Conservation (phyloP, 352 stramenopile genomes). For the Phytophthora macrochlamydospora region DNA sequence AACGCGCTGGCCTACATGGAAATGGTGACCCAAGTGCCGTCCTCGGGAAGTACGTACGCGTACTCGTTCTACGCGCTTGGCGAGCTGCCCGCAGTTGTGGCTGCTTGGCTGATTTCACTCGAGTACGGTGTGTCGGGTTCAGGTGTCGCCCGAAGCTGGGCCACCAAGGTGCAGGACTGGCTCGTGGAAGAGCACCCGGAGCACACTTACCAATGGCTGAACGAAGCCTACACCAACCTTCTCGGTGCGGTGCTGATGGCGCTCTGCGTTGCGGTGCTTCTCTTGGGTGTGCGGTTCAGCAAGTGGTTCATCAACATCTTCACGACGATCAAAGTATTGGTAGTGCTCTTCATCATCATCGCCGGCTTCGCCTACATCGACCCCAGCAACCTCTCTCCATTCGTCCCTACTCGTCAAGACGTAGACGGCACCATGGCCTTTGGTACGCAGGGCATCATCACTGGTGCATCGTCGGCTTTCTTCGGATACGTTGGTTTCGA, state of each 20-base stretch:
- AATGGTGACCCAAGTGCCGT: slow-evolving; percentile 87
- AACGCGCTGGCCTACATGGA: slow-evolving; percentile 92
- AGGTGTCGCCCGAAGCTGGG: slow-evolving; percentile 93
- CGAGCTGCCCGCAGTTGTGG: slow-evolving; percentile 91
- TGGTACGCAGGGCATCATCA: slow-evolving; percentile 70
- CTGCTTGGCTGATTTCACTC: slow-evolving; percentile 88
- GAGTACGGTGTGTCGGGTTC: slow-evolving; percentile 92
- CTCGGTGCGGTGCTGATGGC: slow-evolving; percentile 72
- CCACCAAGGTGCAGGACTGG: slow-evolving; percentile 87
- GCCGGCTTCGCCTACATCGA: slow-evolving; percentile 86
- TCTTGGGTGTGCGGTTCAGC: slow-evolving; percentile 86
- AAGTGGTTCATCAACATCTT: slow-evolving; percentile 92
- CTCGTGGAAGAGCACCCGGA: slow-evolving; percentile 49
- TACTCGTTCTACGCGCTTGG: slow-evolving; percentile 94
- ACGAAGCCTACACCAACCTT: slow-evolving; percentile 63
- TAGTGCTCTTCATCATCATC: slow-evolving; percentile 94
- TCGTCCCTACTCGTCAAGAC: slow-evolving; percentile 58
- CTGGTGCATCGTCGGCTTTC: slow-evolving; percentile 87
- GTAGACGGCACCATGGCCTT: slow-evolving; percentile 33
- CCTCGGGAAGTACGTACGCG: slow-evolving; percentile 90
- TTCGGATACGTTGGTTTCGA: slow-evolving; percentile 96
- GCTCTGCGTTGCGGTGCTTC: slow-evolving; percentile 71
- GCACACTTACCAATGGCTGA: slow-evolving; percentile 54
- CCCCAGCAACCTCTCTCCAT: slow-evolving; percentile 81
- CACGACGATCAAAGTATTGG: slow-evolving; percentile 74